Conservation (phyloP, 2,329 filamentous ascomycete genomes). For the Monilinia aucupariae region DNA sequence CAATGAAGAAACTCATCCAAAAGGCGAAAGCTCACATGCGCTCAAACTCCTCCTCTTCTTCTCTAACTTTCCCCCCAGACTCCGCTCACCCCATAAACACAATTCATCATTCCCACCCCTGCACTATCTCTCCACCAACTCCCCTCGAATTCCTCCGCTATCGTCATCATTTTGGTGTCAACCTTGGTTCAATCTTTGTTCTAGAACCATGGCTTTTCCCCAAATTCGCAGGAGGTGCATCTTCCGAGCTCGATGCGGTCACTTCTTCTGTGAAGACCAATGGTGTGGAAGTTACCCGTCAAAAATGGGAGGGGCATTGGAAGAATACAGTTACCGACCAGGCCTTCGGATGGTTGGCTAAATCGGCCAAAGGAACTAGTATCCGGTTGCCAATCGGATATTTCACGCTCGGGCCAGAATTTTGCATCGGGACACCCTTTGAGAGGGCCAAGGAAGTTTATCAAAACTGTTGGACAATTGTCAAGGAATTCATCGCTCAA, state of each 20-base stretch:
- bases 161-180: slow-evolving; percentile 54
- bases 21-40: slow-evolving; percentile 3
- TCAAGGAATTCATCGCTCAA: slow-evolving; percentile 43
- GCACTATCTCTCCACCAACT: slow-evolving; percentile 27
- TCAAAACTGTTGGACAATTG: slow-evolving; percentile 46
- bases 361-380: slow-evolving; percentile 49
- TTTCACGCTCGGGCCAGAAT: slow-evolving; percentile 49
- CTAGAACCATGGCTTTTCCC: slow-evolving; percentile 52
- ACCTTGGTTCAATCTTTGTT: slow-evolving; percentile 55
- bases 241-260: slow-evolving; percentile 37
- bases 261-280: not conserved
- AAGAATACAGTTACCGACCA: slow-evolving; percentile 43
- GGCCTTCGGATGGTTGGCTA: slow-evolving; percentile 49
- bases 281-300: slow-evolving; percentile 32
- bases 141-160: slow-evolving; percentile 45
- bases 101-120: not conserved
- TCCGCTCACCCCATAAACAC: not conserved
- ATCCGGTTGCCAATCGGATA: slow-evolving; percentile 57
- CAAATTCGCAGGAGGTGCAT: slow-evolving; percentile 8
- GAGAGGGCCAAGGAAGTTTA: slow-evolving; percentile 44
- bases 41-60: slow-evolving; percentile 4
- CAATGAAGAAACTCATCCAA: slow-evolving; percentile 15
- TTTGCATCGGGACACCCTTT: slow-evolving; percentile 48
- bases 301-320: slow-evolving; percentile 52
- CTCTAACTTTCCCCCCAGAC: not conserved